Percentiles rank a stretch among this genome's conserved stretches.
These are phyloP conservation scores for Stagonosporopsis chrysanthemi DNA, from an alignment of 2,329 filamentous ascomycete genomes.

Conservation along the genomic window DNA sequence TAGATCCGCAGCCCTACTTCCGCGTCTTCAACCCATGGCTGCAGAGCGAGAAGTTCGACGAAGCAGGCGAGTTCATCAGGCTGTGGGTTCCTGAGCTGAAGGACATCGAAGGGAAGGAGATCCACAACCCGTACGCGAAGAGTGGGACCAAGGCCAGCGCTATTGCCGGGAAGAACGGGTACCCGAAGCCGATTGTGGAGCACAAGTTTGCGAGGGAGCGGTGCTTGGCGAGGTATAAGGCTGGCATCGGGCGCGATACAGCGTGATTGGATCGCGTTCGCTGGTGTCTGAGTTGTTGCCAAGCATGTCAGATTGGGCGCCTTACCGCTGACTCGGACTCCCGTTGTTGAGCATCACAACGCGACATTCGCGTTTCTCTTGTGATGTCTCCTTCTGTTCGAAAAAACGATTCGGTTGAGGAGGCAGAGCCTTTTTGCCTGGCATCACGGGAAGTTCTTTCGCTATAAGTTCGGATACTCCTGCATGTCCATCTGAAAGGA, in stretches of 20 bases:
- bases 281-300: background rate
- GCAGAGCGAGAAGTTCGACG: conserved; percentile 88
- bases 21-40: conserved; percentile 86
- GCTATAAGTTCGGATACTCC: no score
- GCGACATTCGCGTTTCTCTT: background rate
- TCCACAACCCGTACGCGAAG: conserved; percentile 81
- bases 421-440: no score
- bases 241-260: conserved; percentile 62
- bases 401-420: no score
- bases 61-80: conserved; percentile 78
- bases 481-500: no score
- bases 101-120: conserved; percentile 68
- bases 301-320: conserved; percentile 6
- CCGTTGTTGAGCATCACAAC: background rate
- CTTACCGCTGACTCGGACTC: background rate
- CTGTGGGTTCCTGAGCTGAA: conserved; percentile 81
- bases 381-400: background rate
- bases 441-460: background rate
- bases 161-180: conserved; percentile 70
- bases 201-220: conserved; percentile 74
- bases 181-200: conserved; percentile 77
- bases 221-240: conserved; percentile 75
- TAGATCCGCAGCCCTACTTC: conserved; percentile 90
- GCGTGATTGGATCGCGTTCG: conserved; percentile 36
- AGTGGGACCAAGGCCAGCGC: conserved; percentile 58